Conservation (phyloP, 164 flowering plant species). For the Umbilicus rupestris region DNA sequence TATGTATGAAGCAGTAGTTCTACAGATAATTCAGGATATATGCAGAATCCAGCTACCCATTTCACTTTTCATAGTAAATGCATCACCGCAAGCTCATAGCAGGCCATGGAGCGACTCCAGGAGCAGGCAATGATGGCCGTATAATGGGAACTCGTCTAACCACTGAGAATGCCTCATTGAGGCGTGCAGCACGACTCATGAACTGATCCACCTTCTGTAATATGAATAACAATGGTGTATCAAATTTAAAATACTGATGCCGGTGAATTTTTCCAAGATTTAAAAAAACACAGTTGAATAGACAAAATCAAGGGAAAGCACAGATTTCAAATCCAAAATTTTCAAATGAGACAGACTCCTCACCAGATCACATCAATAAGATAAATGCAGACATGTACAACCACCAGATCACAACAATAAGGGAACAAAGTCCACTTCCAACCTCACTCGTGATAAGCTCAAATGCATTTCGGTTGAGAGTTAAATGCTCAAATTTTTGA, state of each 20-base stretch:
- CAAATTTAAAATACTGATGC: not conserved
- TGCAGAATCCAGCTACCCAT: constrained; percentile 5
- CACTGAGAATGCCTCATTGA: constrained; percentile 90
- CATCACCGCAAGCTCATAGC: constrained; percentile 51
- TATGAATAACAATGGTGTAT: constrained; percentile 1
- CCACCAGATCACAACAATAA: too few relatives aligned
- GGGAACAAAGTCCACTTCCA: too few relatives aligned
- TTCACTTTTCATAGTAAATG: not conserved
- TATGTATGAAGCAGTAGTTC: not conserved
- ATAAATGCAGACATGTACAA: too few relatives aligned
- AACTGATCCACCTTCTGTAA: constrained; percentile 90
- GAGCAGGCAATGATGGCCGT: constrained; percentile 61
- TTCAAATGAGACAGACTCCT: too few relatives aligned
- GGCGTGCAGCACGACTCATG: constrained; percentile 69
- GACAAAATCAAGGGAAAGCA: not conserved
- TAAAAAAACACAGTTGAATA: not conserved
- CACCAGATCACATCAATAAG: too few relatives aligned
- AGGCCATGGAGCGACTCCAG: constrained; percentile 67
- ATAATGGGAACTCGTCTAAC: constrained; percentile 72
- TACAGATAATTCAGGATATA: not conserved
- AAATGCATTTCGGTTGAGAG: too few relatives aligned
- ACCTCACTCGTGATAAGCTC: too few relatives aligned
- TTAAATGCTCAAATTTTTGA: too few relatives aligned
- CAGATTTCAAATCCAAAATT: not conserved
- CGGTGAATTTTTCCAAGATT: not conserved